phyloP scores from a whole-genome alignment of 768 basidiomycete genomes.

The Tremella yokohamensis region DNA sequence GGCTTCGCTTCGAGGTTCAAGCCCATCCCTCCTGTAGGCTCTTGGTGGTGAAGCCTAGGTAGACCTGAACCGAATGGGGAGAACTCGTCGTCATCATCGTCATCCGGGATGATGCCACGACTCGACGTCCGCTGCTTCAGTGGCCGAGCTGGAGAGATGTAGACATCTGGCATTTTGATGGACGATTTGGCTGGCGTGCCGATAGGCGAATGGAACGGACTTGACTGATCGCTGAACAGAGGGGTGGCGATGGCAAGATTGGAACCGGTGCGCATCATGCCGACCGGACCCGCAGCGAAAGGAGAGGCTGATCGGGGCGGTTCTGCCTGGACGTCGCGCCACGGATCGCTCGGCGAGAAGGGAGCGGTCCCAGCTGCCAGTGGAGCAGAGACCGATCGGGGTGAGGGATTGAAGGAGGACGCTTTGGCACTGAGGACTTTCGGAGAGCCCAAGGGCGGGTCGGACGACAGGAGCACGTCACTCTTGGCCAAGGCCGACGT shows the following conservation, averaged over 20 bases:
- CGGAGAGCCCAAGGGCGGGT: constrained; percentile 77
- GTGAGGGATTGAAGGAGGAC: constrained; percentile 79
- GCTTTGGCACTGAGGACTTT: constrained; percentile 85
- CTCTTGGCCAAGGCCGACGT: constrained; percentile 17
- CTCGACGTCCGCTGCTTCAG: constrained; percentile 12
- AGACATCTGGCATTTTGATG: constrained; percentile 37
- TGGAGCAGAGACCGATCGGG: constrained; percentile 56
- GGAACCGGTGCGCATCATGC: constrained; percentile 43
- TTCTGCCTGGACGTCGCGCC: constrained; percentile 65
- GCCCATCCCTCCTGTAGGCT: constrained; percentile 54
- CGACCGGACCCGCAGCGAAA: constrained; percentile 28
- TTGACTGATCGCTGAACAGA: constrained; percentile 63
- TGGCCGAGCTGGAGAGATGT: constrained; percentile 58
- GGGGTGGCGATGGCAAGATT: constrained; percentile 91
- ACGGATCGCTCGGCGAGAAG: constrained; percentile 84
- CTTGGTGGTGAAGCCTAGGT: constrained; percentile 63
- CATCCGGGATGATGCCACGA: constrained; percentile 58
- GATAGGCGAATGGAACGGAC: constrained; percentile 44
- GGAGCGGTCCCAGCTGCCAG: constrained; percentile 63
- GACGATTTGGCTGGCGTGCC: constrained; percentile 36
- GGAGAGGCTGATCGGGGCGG: constrained; percentile 43
- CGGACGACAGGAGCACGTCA: constrained; percentile 1
- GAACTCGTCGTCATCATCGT: constrained; percentile 53
- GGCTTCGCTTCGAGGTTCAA: constrained; percentile 57
- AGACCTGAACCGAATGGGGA: constrained; percentile 52